A percentile compares a stretch with the other conserved stretches of the same genome.
phyloP scores from a whole-genome alignment of 257 asterid species.

The Vinca minor region DNA sequence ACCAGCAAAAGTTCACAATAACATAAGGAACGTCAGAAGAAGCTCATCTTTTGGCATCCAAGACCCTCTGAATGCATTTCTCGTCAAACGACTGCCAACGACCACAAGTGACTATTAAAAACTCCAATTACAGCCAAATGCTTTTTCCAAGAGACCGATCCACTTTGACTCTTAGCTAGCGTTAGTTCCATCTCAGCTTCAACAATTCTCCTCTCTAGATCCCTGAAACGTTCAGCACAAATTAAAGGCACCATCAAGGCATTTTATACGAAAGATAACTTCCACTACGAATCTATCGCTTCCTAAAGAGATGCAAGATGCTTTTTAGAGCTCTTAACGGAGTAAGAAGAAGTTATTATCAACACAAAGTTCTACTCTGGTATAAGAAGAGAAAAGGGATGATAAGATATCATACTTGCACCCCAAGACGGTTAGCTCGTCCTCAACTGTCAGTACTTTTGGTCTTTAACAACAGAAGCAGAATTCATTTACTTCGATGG shows the following conservation, averaged over 20 bases:
- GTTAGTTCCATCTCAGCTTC: slow-evolving; percentile 90
- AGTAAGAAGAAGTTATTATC: slow-evolving; percentile 2
- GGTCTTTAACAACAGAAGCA: slow-evolving; percentile 60
- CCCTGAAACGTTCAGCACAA: slow-evolving; percentile 32
- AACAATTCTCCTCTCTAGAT: slow-evolving; percentile 64
- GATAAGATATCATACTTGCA: slow-evolving; percentile 61
- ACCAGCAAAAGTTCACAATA: neutral
- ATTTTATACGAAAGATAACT: neutral
- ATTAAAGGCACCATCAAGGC: neutral
- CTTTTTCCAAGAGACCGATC: slow-evolving; percentile 44
- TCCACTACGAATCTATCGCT: neutral
- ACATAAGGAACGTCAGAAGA: neutral
- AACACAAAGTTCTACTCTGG: neutral
- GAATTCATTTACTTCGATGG: neutral
- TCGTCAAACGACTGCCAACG: slow-evolving; percentile 67
- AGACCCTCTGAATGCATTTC: slow-evolving; percentile 66
- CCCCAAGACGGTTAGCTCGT: slow-evolving; percentile 68
- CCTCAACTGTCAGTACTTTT: slow-evolving; percentile 72
- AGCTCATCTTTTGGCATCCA: slow-evolving; percentile 70
- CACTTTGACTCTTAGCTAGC: slow-evolving; percentile 73
- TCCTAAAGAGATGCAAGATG: neutral
- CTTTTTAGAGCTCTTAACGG: neutral
- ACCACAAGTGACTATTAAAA: slow-evolving; percentile 79
- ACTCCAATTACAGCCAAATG: slow-evolving; percentile 81
- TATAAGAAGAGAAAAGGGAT: slow-evolving; percentile 17